These are phyloP conservation scores for Rhamnella rubrinervis DNA, from an alignment of 331 rosid genomes.

Conservation along the genomic window DNA sequence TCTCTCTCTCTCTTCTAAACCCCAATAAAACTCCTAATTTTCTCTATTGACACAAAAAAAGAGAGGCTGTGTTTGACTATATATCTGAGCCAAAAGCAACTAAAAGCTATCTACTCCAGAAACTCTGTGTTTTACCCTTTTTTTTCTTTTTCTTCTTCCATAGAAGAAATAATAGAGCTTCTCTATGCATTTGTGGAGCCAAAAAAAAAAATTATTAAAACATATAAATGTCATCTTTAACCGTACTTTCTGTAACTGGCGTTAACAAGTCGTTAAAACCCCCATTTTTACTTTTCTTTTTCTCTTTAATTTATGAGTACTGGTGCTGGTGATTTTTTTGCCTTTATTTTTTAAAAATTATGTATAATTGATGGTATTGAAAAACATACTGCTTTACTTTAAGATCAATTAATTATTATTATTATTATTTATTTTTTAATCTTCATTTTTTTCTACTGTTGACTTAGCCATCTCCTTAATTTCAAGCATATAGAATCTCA, in stretches of 20 bases:
- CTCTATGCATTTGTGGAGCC: no score
- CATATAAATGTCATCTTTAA: background rate
- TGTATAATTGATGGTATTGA: no score
- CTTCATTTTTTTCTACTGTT: background rate
- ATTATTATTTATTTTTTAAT: background rate
- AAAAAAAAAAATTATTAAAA: background rate
- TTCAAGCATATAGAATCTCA: background rate
- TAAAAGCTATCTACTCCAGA: background rate
- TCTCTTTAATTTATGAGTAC: no score
- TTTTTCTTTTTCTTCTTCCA: background rate
- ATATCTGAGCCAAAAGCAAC: background rate
- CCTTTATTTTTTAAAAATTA: no score
- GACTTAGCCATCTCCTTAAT: background rate
- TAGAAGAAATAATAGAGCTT: background rate
- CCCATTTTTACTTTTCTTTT: no score
- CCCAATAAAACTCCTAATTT: conserved; percentile 21
- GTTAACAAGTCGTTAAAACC: no score
- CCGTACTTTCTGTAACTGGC: no score
- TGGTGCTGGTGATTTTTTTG: no score
- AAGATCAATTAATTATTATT: background rate
- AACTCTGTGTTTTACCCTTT: background rate
- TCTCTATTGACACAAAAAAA: background rate
- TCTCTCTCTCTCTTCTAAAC: background rate
- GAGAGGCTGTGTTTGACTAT: conserved; percentile 34
- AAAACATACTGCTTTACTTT: no score